Evolutionary conservation across 768 basidiomycete species (phyloP), one percentile per base, ranked within the genome.

Genomic region (Russula virescens): DNA sequence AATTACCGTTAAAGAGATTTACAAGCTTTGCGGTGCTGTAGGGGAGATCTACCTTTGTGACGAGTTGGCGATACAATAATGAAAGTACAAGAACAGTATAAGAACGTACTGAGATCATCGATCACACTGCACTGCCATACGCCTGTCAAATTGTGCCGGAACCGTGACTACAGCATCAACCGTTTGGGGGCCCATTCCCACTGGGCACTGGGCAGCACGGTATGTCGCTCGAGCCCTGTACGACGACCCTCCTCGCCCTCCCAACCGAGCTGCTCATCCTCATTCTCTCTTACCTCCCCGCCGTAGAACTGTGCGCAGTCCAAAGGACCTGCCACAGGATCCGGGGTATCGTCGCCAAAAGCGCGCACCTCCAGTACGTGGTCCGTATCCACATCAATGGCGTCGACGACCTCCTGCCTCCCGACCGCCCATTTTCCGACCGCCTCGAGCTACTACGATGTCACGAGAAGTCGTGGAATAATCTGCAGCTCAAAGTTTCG

Each of bases 391-490:
- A 63, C 5, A 47, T 63, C 26, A 53, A 58, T 3, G 57, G 62
- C 35, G 62, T 63, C 21, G 56, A 50, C 18, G 62, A 54, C 57
- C 35, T 58, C 51, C 21, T 63, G 0, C 62, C 56, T 25, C 50
- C 38, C 26, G 31, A 53, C 7, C 28, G 13, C 26, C 46, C 62
- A 21, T 43, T 58, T 21, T 58, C 57, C n/a, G 62, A 63, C 31
- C 62, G 62, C 10, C 51, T 63, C 38, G 38, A 63, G 9, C 56
- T 58, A 3, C 14, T 63, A 51, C 45, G 57, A 34, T 10, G 40
- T 31, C 62, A 63, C 13, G 62, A 63, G 34, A 53, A 48, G 5
- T 40, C 62, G 19, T 63, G 62, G 62, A 58, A 38, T 34, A n/a
- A 42, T 26, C 19, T 63, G 14, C 56, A 58, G 46, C 28, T 53